Base-by-base conservation (phyloP, 306 rosid species). In the Inga oerstediana region DNA sequence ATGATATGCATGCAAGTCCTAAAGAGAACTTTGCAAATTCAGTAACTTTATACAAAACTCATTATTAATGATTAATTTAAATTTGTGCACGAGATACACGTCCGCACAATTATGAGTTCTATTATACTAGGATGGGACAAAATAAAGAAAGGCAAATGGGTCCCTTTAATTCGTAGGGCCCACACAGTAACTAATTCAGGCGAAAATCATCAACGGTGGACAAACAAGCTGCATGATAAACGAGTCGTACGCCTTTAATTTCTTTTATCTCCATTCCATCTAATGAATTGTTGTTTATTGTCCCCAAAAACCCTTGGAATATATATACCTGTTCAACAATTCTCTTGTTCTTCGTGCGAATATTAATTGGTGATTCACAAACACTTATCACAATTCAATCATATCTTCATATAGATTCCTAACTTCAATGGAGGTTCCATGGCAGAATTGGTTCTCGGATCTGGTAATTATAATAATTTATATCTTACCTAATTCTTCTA, bases 371-470 rank as follows among this genome's bases (percentile, higher is more conserved):
- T 24, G 37, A 62, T 62, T 27, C 37, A 62, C 15, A 24, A 62
- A 24, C 35, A 11, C 27, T 35, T 13, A 13, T 64, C 39, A 56
- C 0, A 56, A 20, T 17, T 56, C 62, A 1, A 4, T 30, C 37
- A 2, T 12, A 27, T 27, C 37, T 27, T 62, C 68, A 11, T 22
- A 37, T 4, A 8, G n/a, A 56, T 56, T 64, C 69, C 39, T 0
- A 27, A 27, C 35, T 30, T 64, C 13, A 14, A 64, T 64, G 69
- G 69, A 64, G 22, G 76, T 73, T n/a, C 83, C 86, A 79, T 79
- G 77, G 80, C 80, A 84, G 8, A 74, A 52, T 54, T 84, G 83
- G 77, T 73, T 79, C 76, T 74, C 80, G 8, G 86, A 84, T 74
- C 52, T 71, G 86, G 86, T 83, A 77, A 76, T 43, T 15, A 22